A percentile compares a stretch with the other conserved stretches of the same genome.
phyloP scores from a whole-genome alignment of 805 yeast genomes.

The Yarrowia deformans region DNA sequence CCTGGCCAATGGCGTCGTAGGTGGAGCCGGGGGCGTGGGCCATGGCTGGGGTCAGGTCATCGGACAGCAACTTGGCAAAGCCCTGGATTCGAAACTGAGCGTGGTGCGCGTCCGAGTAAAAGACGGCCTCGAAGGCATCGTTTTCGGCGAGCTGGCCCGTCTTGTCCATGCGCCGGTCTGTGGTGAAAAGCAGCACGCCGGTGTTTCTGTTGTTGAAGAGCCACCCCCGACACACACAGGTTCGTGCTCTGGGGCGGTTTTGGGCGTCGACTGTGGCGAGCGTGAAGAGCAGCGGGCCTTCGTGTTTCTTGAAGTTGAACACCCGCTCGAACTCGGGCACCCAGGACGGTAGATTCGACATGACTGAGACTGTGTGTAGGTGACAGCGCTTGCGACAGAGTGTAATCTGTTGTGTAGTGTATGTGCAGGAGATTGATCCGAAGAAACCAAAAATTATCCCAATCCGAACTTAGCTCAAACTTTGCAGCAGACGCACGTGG shows the following conservation, averaged over 20 bases:
- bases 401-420: background rate
- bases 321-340: constrained; percentile 62
- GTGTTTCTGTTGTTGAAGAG: constrained; percentile 71
- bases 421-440: constrained; percentile 39
- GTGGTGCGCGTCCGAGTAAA: constrained; percentile 66
- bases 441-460: constrained; percentile 32
- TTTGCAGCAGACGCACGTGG: constrained; percentile 26
- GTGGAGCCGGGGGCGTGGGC: constrained; percentile 40
- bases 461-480: constrained; percentile 12
- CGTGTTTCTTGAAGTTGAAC: constrained; percentile 60
- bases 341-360: constrained; percentile 69
- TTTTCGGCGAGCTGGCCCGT: constrained; percentile 54
- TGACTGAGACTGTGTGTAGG: background rate
- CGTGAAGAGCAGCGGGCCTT: constrained; percentile 67
- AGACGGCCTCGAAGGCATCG: constrained; percentile 76
- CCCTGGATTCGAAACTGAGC: constrained; percentile 81
- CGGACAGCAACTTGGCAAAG: constrained; percentile 58
- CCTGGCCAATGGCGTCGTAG: constrained; percentile 40
- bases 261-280: constrained; percentile 66
- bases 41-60: constrained; percentile 44
- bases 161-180: constrained; percentile 76
- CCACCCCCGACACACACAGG: constrained; percentile 77
- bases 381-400: no score
- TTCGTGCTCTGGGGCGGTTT: constrained; percentile 66
- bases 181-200: constrained; percentile 70